These are phyloP conservation scores for Zymoseptoria ardabiliae DNA, from an alignment of 2,329 filamentous ascomycete species.

Conservation along the genomic window DNA sequence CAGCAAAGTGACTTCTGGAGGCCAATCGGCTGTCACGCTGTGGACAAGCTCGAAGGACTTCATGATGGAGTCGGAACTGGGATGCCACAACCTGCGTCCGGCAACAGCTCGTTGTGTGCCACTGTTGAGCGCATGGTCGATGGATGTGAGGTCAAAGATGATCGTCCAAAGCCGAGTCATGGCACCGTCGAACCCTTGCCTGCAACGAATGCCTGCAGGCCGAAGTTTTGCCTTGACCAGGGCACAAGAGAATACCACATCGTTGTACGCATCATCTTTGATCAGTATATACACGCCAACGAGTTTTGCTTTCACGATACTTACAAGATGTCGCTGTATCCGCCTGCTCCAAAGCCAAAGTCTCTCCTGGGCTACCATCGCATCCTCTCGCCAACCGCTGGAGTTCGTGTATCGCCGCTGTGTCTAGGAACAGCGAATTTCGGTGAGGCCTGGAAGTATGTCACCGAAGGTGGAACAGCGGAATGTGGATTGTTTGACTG, in stretches of 20 bases:
- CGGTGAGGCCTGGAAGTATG: conserved; percentile 40
- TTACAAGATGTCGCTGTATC: conserved; percentile 6
- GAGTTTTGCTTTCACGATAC: background rate
- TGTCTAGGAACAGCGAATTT: conserved; percentile 51
- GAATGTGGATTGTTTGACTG: background rate
- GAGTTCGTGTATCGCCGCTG: conserved; percentile 46
- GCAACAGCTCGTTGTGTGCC: background rate
- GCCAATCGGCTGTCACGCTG: background rate
- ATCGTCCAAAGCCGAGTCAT: background rate
- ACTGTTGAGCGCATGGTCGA: background rate
- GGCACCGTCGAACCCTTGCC: background rate
- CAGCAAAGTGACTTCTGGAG: too few species aligned
- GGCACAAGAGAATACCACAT: background rate
- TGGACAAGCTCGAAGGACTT: background rate
- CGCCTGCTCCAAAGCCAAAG: conserved; percentile 25
- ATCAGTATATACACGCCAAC: background rate
- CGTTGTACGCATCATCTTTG: background rate
- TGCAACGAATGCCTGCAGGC: background rate
- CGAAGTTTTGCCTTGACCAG: background rate
- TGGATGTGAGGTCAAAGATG: background rate
- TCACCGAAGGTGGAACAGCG: background rate
- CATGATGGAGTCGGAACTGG: background rate
- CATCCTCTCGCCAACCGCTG: conserved; percentile 44
- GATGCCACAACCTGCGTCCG: background rate
- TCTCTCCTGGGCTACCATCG: conserved; percentile 45